phyloP scores from a whole-genome alignment of 2,329 filamentous ascomycete species.

The Venturia carpophila region DNA sequence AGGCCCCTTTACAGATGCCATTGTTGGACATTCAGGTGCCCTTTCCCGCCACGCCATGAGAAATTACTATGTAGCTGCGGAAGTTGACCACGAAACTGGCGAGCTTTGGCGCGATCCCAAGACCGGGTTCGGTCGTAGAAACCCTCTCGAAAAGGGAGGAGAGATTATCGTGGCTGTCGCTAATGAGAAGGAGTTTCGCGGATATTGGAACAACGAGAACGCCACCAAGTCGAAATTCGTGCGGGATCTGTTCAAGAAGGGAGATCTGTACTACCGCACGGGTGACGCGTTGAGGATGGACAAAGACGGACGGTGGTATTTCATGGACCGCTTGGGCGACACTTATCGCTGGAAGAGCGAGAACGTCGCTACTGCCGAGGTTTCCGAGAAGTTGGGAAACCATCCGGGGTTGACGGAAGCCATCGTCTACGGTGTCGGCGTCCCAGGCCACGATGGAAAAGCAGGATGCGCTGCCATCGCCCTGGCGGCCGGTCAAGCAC shows the following conservation, averaged over 20 bases:
- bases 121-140: constrained; percentile 59
- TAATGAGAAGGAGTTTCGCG: constrained; percentile 52
- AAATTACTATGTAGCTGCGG: constrained; percentile 56
- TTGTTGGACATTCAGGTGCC: constrained; percentile 64
- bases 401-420: constrained; percentile 39
- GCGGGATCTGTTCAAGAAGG: constrained; percentile 39
- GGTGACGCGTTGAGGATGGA: constrained; percentile 41
- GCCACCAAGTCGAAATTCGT: constrained; percentile 53
- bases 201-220: constrained; percentile 61
- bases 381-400: constrained; percentile 38
- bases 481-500: constrained; percentile 40
- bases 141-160: constrained; percentile 60
- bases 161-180: constrained; percentile 64
- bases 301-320: constrained; percentile 40
- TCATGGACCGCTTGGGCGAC: constrained; percentile 41
- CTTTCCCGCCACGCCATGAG: constrained; percentile 47
- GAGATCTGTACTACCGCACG: constrained; percentile 43
- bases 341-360: constrained; percentile 45
- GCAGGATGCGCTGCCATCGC: constrained; percentile 49
- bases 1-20: constrained; percentile 54
- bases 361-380: constrained; percentile 43
- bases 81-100: constrained; percentile 59
- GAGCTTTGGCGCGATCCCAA: constrained; percentile 57
- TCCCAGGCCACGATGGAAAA: constrained; percentile 29
- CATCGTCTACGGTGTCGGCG: constrained; percentile 43